A percentile compares a stretch with the other conserved stretches of the same genome.
Conservation (phyloP, 768 basidiomycete genomes). For the Podaxis sp. region DNA sequence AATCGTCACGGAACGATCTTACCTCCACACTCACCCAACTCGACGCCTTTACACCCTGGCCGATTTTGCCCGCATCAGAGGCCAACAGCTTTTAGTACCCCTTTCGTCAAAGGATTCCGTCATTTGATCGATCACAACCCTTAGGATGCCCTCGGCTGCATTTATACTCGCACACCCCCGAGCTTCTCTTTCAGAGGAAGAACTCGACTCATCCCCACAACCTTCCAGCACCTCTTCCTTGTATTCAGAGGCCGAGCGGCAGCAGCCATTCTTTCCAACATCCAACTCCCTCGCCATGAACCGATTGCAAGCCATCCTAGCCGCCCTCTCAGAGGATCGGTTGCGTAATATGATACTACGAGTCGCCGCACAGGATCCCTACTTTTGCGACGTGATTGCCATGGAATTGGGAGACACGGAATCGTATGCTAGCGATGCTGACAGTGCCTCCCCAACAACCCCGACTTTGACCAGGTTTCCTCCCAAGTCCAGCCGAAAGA, state of each 20-base stretch:
- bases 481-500: slow-evolving; percentile 15
- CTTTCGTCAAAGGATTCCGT: neutral
- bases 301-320: slow-evolving; percentile 33
- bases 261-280: slow-evolving; percentile 15
- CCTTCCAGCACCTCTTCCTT: slow-evolving; percentile 25
- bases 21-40: neutral
- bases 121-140: neutral
- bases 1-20: neutral
- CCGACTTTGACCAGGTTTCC: slow-evolving; percentile 15
- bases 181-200: slow-evolving; percentile 13
- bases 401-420: slow-evolving; percentile 30
- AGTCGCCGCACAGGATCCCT: slow-evolving; percentile 32
- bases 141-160: neutral
- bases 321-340: slow-evolving; percentile 32
- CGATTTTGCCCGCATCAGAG: neutral
- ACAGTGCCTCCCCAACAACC: slow-evolving; percentile 18
- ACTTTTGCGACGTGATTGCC: slow-evolving; percentile 36
- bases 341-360: slow-evolving; percentile 39
- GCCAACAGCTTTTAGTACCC: neutral
- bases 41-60: neutral
- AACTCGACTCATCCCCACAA: slow-evolving; percentile 25
- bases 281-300: slow-evolving; percentile 13
- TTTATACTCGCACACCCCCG: slow-evolving; percentile 6
- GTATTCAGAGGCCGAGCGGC: slow-evolving; percentile 21
- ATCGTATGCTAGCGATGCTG: neutral